These are phyloP conservation scores for Cyamopsis tetragonoloba DNA, from an alignment of 306 rosid species.

Conservation along the genomic window DNA sequence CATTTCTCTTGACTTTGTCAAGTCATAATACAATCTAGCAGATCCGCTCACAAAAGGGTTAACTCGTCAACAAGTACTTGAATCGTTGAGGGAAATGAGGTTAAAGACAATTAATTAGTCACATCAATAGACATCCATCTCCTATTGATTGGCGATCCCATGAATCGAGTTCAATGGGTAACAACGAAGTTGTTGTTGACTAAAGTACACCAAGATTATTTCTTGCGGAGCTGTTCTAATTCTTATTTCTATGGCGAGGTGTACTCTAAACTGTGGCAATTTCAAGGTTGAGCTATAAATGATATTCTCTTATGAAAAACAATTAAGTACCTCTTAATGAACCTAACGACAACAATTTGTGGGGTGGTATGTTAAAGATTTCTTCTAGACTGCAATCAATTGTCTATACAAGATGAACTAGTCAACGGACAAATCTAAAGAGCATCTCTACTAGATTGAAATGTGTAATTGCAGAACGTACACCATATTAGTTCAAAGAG, in stretches of 20 bases:
- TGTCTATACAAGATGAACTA: too few species aligned
- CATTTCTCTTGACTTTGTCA: too few species aligned
- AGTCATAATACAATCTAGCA: too few species aligned
- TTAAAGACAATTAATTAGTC: neutral
- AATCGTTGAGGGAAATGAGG: neutral
- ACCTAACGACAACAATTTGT: neutral
- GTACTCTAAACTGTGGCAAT: neutral
- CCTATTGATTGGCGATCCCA: neutral
- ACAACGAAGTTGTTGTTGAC: neutral
- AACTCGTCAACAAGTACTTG: neutral
- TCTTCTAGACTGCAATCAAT: too few species aligned
- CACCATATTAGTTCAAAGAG: too few species aligned
- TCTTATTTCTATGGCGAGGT: neutral
- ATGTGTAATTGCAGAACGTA: too few species aligned
- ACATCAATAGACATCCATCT: neutral
- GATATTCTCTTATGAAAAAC: neutral
- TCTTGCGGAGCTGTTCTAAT: neutral
- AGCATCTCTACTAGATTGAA: too few species aligned
- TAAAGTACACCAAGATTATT: neutral
- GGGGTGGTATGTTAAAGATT: too few species aligned
- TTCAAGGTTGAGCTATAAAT: too few species aligned
- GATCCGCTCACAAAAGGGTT: too few species aligned
- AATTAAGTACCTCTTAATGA: neutral
- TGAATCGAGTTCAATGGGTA: neutral
- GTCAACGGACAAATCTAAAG: too few species aligned